Conservation (phyloP, 2,329 filamentous ascomycete genomes). For the Pestalotiopsis sp. region DNA sequence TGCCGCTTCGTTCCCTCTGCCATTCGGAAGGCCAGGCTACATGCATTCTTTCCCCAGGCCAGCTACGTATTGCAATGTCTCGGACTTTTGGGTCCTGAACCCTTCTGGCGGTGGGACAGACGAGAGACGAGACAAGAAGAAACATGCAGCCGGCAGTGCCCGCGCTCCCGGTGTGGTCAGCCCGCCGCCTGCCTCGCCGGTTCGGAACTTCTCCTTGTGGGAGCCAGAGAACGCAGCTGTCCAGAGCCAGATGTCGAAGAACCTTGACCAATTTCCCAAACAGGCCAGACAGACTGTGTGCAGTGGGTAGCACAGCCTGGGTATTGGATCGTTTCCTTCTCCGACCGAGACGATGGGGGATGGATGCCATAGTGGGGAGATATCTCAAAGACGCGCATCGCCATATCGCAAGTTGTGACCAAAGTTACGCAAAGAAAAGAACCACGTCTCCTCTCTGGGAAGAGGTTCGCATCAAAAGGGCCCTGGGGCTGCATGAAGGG, state of each 20-base stretch:
- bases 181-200: background rate
- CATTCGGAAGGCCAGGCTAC: background rate
- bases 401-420: slow-evolving; percentile 14
- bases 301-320: background rate
- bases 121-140: background rate
- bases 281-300: background rate
- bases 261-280: background rate
- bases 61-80: background rate
- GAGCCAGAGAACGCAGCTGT: background rate
- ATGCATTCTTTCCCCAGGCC: background rate
- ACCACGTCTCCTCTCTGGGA: background rate
- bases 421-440: background rate
- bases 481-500: background rate
- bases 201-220: slow-evolving; percentile 3
- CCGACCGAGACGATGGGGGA: background rate
- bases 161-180: background rate
- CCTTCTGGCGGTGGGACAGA: background rate
- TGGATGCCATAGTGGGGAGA: background rate
- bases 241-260: too few species aligned
- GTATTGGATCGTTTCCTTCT: background rate
- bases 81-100: background rate
- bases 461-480: too few species aligned
- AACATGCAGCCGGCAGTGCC: background rate
- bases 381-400: background rate
- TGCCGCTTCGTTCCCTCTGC: background rate